phyloP scores from a whole-genome alignment of 495 filamentous ascomycete genomes.

The Talaromyces thailandensis region DNA sequence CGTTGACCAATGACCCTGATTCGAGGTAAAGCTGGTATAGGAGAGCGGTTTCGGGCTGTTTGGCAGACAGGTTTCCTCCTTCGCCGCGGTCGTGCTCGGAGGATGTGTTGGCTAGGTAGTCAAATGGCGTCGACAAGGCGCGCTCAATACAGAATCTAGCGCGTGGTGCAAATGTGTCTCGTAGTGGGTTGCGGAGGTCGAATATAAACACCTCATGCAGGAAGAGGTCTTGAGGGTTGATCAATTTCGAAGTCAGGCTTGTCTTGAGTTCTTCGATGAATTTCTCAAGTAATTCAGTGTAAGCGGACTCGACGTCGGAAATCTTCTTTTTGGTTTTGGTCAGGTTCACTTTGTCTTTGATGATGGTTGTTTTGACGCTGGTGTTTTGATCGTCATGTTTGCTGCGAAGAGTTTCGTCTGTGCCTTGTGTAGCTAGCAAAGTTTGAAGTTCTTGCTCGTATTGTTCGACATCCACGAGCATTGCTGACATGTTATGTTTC shows the following conservation, averaged over 20 bases:
- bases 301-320: conserved; percentile 63
- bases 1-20: conserved; percentile 79
- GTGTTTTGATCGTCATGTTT: conserved; percentile 65
- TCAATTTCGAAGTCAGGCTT: conserved; percentile 43
- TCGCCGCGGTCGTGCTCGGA: conserved; percentile 10
- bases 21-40: conserved; percentile 90
- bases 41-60: conserved; percentile 69
- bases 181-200: conserved; percentile 69
- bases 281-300: conserved; percentile 62
- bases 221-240: conserved; percentile 53
- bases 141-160: conserved; percentile 73
- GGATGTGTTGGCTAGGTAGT: conserved; percentile 70
- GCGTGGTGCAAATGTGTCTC: conserved; percentile 72
- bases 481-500: neutral
- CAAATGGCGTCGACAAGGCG: conserved; percentile 69
- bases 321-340: conserved; percentile 71
- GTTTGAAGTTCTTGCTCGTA: conserved; percentile 21
- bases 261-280: conserved; percentile 47
- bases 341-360: conserved; percentile 79
- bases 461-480: neutral
- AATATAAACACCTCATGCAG: conserved; percentile 79
- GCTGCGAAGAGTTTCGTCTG: conserved; percentile 52
- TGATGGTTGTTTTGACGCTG: conserved; percentile 70
- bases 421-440: conserved; percentile 28
- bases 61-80: conserved; percentile 38